phyloP scores from a whole-genome alignment of 2,329 filamentous ascomycete species.

The Penicillium sp. region DNA sequence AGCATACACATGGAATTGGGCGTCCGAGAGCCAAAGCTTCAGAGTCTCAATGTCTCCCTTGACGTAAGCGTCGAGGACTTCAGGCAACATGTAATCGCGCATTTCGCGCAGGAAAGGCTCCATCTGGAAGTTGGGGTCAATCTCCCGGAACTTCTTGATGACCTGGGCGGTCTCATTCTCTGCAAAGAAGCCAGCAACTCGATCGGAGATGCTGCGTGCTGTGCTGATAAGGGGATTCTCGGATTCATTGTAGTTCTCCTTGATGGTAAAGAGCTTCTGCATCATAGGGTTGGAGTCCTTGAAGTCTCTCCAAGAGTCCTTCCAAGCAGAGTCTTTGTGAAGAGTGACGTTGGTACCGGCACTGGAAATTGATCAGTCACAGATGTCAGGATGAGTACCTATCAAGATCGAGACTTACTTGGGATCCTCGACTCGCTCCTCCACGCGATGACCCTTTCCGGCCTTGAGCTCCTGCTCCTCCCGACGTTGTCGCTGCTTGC shows the following conservation, averaged over 20 bases:
- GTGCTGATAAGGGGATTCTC: conserved; percentile 95
- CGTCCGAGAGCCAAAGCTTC: conserved; percentile 92
- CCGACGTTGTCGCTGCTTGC: conserved; percentile 70
- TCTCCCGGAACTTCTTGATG: conserved; percentile 95
- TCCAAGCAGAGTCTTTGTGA: conserved; percentile 97
- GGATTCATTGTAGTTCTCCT: conserved; percentile 88
- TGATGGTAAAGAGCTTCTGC: conserved; percentile 82
- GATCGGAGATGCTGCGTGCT: conserved; percentile 88
- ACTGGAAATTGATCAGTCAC: conserved; percentile 51
- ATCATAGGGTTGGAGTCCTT: conserved; percentile 84
- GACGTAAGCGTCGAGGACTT: conserved; percentile 96
- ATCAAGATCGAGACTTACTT: conserved; percentile 61
- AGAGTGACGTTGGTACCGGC: conserved; percentile 92
- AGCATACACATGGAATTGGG: conserved; percentile 94
- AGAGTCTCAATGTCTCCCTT: conserved; percentile 90
- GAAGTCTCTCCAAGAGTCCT: conserved; percentile 97
- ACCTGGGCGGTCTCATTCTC: conserved; percentile 98
- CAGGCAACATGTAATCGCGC: conserved; percentile 94
- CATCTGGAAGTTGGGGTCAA: conserved; percentile 92
- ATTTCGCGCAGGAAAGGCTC: conserved; percentile 94
- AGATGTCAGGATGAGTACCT: conserved; percentile 16
- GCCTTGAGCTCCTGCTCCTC: conserved; percentile 61
- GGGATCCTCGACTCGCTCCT: conserved; percentile 77
- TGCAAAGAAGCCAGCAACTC: conserved; percentile 91
- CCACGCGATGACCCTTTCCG: conserved; percentile 49